Base-by-base conservation (phyloP, 805 yeast genomes). In the Zygosaccharomyces rouxii region DNA sequence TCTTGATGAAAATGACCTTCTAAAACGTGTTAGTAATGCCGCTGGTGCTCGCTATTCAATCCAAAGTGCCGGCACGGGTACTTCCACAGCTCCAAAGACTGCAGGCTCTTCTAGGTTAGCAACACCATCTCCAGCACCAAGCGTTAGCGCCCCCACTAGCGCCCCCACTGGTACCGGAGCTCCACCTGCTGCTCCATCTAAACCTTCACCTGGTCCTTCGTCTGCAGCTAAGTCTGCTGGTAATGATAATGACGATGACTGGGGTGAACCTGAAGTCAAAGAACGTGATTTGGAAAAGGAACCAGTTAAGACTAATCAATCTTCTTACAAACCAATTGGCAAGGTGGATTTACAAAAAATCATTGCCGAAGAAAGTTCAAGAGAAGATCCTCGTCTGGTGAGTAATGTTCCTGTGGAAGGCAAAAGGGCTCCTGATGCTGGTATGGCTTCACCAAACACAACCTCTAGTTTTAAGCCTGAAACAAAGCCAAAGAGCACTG, bases 1-100 rank as follows among this genome's bases (percentile, higher is more conserved):
- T 67, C 76, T 95, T 64, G 86, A 88, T 58, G 85, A 86, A 38
- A 76, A 76, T 22, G 95, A 86, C 51, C 78, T 94, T 49, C 67
- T 89, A 56, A 75, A 80, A 38, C 83, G 88, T 55, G 82, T 94
- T 42, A 82, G 87, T 55, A 85, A 88, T 56, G 97, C 98, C 29
- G 86, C 98, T 2, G 99, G 99, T 59, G 96, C 99, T 14, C 83
- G 96, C 63, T 94, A 94, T 71, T 83, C 94, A 4, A 78, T 80
- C 47, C 87, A 81, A 45, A 41, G 25, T 16, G 21, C 37, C 18
- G 19, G 31, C 10, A 62, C 68, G 4, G 49, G 69, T n/a, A 35
- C 54, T 25, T 49, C 53, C n/a, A 53, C 62, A 7, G 37, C 60
- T 28, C 49, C 54, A 26, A 64, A 47, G 57, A 63, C 55, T 48